phyloP scores from a whole-genome alignment of 202 grass and related monocot genomes.

The Elaeis oleifera region DNA sequence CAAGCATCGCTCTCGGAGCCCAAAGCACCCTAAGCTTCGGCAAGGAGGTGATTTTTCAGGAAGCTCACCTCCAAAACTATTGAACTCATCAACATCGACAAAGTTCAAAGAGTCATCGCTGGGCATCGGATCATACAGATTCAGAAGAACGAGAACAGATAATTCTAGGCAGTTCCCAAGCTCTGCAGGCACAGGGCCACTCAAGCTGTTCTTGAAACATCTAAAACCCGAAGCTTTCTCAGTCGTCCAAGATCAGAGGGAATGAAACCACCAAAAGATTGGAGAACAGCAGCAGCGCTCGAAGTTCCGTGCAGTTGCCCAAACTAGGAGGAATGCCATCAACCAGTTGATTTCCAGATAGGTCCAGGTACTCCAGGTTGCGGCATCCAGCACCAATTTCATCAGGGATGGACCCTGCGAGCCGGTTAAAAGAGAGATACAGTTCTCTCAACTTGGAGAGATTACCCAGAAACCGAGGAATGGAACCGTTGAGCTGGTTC shows the following conservation, averaged over 20 bases:
- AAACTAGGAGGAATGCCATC: conserved; percentile 56
- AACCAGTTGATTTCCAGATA: conserved; percentile 43
- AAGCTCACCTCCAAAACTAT: conserved; percentile 54
- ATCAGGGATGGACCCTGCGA: conserved; percentile 22
- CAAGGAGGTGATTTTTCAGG: conserved; percentile 51
- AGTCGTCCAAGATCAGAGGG: conserved; percentile 54
- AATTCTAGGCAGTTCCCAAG: conserved; percentile 59
- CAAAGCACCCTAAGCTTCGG: conserved; percentile 66
- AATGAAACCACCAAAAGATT: conserved; percentile 60
- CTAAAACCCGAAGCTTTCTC: conserved; percentile 59
- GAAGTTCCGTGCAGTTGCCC: conserved; percentile 48
- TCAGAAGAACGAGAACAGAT: conserved; percentile 49
- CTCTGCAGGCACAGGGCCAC: conserved; percentile 42
- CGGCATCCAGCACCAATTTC: conserved; percentile 24
- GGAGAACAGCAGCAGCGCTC: conserved; percentile 44
- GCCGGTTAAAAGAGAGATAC: conserved; percentile 22
- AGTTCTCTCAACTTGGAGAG: conserved; percentile 12
- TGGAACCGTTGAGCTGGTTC: conserved; percentile 51
- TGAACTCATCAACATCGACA: conserved; percentile 33
- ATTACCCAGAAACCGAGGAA: conserved; percentile 15
- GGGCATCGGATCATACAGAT: conserved; percentile 35
- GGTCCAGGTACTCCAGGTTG: conserved; percentile 38
- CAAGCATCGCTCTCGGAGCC: conserved; percentile 40
- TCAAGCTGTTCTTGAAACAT: conserved; percentile 63
- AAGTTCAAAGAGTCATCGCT: not conserved